Conservation (phyloP, 2,329 filamentous ascomycete genomes). For the Colletotrichum godetiae region DNA sequence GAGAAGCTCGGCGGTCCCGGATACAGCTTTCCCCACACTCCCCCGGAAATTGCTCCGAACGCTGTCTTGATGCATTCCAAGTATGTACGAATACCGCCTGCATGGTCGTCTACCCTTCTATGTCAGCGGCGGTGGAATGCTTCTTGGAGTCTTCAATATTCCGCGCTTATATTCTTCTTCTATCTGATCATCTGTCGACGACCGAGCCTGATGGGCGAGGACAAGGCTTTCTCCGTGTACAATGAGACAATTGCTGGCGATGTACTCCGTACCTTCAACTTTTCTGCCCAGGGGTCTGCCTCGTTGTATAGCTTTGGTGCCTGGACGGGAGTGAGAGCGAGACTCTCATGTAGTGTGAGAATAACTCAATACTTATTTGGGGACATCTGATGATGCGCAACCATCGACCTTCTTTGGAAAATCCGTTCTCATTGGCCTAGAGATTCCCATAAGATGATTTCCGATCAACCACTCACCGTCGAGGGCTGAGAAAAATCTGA, state of each 20-base stretch:
- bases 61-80: background rate
- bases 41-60: constrained; percentile 1
- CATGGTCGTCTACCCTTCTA: background rate
- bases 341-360: background rate
- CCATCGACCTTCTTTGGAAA: too few relatives aligned
- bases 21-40: constrained; percentile 16
- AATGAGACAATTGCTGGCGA: background rate
- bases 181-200: background rate
- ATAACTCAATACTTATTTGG: background rate
- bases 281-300: background rate
- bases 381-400: constrained; percentile 7
- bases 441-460: too few relatives aligned
- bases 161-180: background rate
- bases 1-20: constrained; percentile 17
- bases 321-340: background rate
- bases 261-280: background rate
- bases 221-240: background rate
- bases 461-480: too few relatives aligned
- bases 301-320: background rate
- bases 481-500: too few relatives aligned
- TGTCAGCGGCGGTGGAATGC: constrained; percentile 1
- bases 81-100: too few relatives aligned
- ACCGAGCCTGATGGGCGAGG: background rate
- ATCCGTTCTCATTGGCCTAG: too few relatives aligned
- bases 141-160: background rate